Percentiles rank a stretch among this genome's conserved stretches.
phyloP scores from a whole-genome alignment of 23 red algal species.

The Chondrus crispus region DNA sequence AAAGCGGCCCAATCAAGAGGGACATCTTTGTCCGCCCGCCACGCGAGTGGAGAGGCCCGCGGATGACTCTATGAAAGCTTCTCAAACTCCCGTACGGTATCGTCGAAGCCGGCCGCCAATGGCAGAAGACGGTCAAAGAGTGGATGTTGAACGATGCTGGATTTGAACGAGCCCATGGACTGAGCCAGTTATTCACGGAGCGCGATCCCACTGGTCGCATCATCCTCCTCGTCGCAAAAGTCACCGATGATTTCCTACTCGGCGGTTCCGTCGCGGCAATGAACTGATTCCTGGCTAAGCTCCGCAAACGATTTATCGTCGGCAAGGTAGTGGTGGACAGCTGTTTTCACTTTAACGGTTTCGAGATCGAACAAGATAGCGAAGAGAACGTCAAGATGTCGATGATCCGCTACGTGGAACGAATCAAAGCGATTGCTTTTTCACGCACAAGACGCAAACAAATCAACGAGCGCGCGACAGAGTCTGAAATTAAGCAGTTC shows the following conservation, averaged over 20 bases:
- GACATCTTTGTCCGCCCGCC: conserved; percentile 1
- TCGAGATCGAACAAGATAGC: too few relatives aligned
- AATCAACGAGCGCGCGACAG: not conserved
- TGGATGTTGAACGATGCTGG: not conserved
- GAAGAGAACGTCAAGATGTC: too few relatives aligned
- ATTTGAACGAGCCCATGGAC: not conserved
- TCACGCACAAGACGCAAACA: not conserved
- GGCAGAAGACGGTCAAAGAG: not conserved
- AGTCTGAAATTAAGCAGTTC: not conserved
- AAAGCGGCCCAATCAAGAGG: not conserved
- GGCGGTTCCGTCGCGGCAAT: not conserved
- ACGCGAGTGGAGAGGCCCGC: not conserved
- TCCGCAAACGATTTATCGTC: too few relatives aligned
- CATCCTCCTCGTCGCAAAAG: not conserved
- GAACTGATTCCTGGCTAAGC: not conserved
- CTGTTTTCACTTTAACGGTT: too few relatives aligned
- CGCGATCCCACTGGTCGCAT: not conserved
- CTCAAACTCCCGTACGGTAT: not conserved
- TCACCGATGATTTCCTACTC: not conserved
- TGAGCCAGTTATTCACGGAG: not conserved
- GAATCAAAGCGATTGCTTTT: not conserved
- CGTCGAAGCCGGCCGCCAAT: conserved; percentile 1
- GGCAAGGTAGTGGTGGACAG: too few relatives aligned
- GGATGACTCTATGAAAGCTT: not conserved
- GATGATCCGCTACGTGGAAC: not conserved